phyloP scores from a whole-genome alignment of 768 basidiomycete genomes.

The Mycena metata region DNA sequence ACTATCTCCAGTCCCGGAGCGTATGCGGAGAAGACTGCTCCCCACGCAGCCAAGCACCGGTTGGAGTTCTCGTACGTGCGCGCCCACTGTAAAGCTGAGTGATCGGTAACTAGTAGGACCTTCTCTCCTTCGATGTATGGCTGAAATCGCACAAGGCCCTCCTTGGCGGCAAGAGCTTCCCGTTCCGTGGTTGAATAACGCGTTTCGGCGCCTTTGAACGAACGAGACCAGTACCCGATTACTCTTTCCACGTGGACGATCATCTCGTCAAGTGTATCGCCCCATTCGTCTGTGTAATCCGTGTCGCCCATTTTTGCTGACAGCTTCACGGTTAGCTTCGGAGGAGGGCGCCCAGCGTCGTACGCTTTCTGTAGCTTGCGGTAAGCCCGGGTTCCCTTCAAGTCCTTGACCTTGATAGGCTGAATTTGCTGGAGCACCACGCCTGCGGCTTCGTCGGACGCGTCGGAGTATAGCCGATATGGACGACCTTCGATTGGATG shows the following conservation, averaged over 20 bases:
- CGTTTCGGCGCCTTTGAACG: constrained; percentile 40
- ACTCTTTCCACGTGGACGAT: constrained; percentile 36
- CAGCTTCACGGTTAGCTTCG: background rate
- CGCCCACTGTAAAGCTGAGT: background rate
- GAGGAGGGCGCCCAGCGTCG: background rate
- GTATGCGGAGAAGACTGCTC: background rate
- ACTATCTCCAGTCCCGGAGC: background rate
- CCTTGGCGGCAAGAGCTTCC: constrained; percentile 45
- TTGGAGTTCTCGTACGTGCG: background rate
- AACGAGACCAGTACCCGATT: constrained; percentile 38
- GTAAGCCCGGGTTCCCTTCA: background rate
- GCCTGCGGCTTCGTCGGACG: background rate
- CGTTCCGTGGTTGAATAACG: constrained; percentile 46
- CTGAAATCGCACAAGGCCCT: constrained; percentile 26
- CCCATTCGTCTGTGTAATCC: no score
- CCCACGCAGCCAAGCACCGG: background rate
- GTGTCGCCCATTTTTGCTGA: background rate
- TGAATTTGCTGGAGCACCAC: background rate
- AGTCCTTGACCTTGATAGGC: background rate
- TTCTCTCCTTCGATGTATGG: constrained; percentile 46
- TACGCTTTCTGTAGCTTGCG: background rate
- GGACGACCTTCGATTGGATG: background rate
- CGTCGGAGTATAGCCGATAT: background rate
- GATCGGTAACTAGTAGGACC: constrained; percentile 22
- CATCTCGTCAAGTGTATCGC: background rate